These are phyloP conservation scores for Starmerella floris DNA, from an alignment of 805 yeast species.

Conservation along the genomic window DNA sequence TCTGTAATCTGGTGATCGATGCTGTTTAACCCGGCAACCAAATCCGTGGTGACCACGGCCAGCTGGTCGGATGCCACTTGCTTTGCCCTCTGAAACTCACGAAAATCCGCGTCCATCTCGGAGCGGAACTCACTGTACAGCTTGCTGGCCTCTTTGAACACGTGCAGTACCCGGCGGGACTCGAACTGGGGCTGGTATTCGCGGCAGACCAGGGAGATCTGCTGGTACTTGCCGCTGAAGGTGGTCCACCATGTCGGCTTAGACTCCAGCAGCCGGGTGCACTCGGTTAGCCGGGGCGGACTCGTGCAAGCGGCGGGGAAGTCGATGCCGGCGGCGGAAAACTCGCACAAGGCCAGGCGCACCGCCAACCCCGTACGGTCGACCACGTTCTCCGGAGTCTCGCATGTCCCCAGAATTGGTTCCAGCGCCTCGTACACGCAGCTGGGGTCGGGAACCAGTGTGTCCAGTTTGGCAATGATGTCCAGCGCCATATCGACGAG, in stretches of 20 bases:
- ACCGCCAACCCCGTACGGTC: conserved; percentile 22
- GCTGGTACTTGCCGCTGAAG: conserved; percentile 50
- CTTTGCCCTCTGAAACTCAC: neutral
- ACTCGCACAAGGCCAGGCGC: conserved; percentile 25
- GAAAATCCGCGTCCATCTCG: neutral
- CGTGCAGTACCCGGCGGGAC: conserved; percentile 5
- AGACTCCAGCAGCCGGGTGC: conserved; percentile 23
- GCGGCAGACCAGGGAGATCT: conserved; percentile 38
- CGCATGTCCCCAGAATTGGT: conserved; percentile 22
- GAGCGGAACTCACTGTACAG: conserved; percentile 6
- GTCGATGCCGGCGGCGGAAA: conserved; percentile 21
- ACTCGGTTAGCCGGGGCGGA: conserved; percentile 1
- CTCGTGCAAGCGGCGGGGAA: conserved; percentile 22
- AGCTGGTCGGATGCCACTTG: neutral
- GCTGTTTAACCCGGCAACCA: too few relatives aligned
- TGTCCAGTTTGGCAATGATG: conserved; percentile 10
- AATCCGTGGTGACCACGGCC: neutral
- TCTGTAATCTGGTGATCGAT: too few relatives aligned
- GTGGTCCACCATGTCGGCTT: conserved; percentile 57
- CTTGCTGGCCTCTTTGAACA: conserved; percentile 8
- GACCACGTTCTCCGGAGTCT: conserved; percentile 11
- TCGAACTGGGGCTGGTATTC: conserved; percentile 21
- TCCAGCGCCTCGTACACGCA: conserved; percentile 23
- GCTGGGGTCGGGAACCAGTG: conserved; percentile 18
- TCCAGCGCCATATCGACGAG: conserved; percentile 10